Base-by-base conservation (phyloP, 139 green algal genomes). In the Diplosphaera chodatii region DNA sequence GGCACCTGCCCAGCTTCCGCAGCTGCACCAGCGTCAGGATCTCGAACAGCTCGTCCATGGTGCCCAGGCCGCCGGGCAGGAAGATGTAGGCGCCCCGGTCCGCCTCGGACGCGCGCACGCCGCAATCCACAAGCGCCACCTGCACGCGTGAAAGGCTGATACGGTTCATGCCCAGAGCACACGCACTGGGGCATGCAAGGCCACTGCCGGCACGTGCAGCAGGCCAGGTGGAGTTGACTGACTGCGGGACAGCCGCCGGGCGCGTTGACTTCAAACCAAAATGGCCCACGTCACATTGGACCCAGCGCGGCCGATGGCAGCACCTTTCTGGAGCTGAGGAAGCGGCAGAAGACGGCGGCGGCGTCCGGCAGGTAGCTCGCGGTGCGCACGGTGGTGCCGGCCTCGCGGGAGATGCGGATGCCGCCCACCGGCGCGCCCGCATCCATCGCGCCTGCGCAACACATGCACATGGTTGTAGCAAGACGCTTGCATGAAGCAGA, bases 1-100 rank as follows among this genome's bases (percentile, higher is more conserved):
- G 22, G 8, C 32, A 76, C 55, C 32, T 73, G 59, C 73, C 80
- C 55, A 83, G 72, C 71, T 84, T 86, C 8, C 63, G 72, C 25
- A 90, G 72, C 77, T 90, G 81, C 64, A 87, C 65, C 18, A 91
- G 76, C 27, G 77, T 86, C 48, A 90, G 69, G 31, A 90, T 76
- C 69, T 88, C 74, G 75, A 87, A 88, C 41, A 87, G 71, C 73
- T 87, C 81, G 70, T 85, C 78, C 80, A 76, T 72, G 23, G 82
- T 87, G 30, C 83, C 83, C 29, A 88, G 67, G 0, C 78, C 82
- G n/a, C 88, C 88, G 13, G 88, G 86, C 69, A 93, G 74, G 77
- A 92, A 93, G 16, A 93, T 75, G 73, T 86, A 93, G 4, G 87
- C 88, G 29, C 85, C 91, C 28, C 68, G 71, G 33, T 93, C 84